A percentile compares a stretch with the other conserved stretches of the same genome.
These are phyloP conservation scores for Neolentinus lepideus DNA, from an alignment of 1,284 basidiomycete species.

Conservation along the genomic window DNA sequence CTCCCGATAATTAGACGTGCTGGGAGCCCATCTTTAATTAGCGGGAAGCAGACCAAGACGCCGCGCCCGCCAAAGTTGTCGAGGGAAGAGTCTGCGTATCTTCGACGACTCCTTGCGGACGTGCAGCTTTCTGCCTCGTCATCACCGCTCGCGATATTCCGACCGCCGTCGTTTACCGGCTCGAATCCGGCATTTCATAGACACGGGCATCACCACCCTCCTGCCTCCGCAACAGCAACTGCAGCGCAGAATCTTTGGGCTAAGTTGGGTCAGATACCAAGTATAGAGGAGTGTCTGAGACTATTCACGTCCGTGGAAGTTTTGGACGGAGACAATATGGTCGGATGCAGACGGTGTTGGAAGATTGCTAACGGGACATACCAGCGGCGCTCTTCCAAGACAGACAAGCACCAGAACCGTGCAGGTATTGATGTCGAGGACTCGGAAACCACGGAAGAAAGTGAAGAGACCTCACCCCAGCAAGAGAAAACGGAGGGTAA, in stretches of 20 bases:
- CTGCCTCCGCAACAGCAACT: conserved; percentile 14
- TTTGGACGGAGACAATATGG: conserved; percentile 89
- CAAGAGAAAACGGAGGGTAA: not conserved
- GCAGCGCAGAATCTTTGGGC: conserved; percentile 34
- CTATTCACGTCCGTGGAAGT: conserved; percentile 89
- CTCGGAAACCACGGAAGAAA: conserved; percentile 7
- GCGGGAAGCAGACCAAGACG: not conserved
- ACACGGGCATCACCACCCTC: conserved; percentile 8
- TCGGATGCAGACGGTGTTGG: conserved; percentile 92
- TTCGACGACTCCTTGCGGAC: conserved; percentile 60
- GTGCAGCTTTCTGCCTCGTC: conserved; percentile 25
- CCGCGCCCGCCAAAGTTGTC: conserved; percentile 38
- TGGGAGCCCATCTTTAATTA: not conserved
- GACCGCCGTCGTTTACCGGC: conserved; percentile 17
- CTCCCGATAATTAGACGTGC: not conserved
- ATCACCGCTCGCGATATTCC: conserved; percentile 40
- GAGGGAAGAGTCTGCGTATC: conserved; percentile 50
- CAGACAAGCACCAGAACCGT: conserved; percentile 22
- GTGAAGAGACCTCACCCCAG: not conserved
- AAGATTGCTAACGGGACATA: conserved; percentile 69
- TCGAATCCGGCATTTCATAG: not conserved
- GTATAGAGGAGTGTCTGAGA: conserved; percentile 69
- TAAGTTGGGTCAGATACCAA: conserved; percentile 43
- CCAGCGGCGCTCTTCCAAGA: conserved; percentile 23
- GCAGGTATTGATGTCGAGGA: conserved; percentile 18